Percentiles rank a stretch among this genome's conserved stretches.
Conservation (phyloP, 2,329 filamentous ascomycete genomes). For the Seiridium cupressi region DNA sequence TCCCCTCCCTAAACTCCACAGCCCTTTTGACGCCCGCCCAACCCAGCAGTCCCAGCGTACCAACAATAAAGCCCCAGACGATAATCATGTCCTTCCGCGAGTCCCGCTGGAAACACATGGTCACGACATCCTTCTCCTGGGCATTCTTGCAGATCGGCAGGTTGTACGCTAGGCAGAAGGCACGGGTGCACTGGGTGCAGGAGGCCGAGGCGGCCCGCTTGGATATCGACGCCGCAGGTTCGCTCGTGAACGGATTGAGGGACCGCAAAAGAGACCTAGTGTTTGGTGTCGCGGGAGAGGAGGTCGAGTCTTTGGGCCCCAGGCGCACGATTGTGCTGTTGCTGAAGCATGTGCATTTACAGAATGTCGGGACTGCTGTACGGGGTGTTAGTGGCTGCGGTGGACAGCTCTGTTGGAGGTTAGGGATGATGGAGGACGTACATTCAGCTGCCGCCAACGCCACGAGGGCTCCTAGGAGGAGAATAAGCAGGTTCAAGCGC, state of each 20-base stretch:
- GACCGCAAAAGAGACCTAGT: slow-evolving; percentile 19
- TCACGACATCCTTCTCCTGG: slow-evolving; percentile 59
- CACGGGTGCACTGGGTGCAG: slow-evolving; percentile 63
- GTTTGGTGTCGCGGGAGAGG: slow-evolving; percentile 13
- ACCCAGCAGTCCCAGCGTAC: slow-evolving; percentile 55
- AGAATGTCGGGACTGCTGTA: slow-evolving; percentile 61
- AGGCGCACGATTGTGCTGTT: slow-evolving; percentile 67
- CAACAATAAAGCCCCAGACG: slow-evolving; percentile 62
- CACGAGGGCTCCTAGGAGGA: slow-evolving; percentile 27
- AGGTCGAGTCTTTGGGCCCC: slow-evolving; percentile 39
- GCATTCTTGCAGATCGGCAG: slow-evolving; percentile 63
- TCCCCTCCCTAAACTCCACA: slow-evolving; percentile 37
- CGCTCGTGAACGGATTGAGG: slow-evolving; percentile 16
- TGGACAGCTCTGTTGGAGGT: not conserved
- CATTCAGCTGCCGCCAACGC: slow-evolving; percentile 37
- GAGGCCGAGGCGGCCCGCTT: slow-evolving; percentile 40
- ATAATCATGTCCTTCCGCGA: slow-evolving; percentile 66
- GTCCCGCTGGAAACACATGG: slow-evolving; percentile 66
- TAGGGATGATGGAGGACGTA: slow-evolving; percentile 24
- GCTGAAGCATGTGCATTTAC: slow-evolving; percentile 69
- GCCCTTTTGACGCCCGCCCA: slow-evolving; percentile 56
- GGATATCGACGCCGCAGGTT: slow-evolving; percentile 9
- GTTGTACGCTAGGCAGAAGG: slow-evolving; percentile 59
- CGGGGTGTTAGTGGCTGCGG: slow-evolving; percentile 16
- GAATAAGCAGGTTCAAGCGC: slow-evolving; percentile 22